A percentile compares a stretch with the other conserved stretches of the same genome.
These are phyloP conservation scores for Xerophyta viscosa DNA, from an alignment of 106 monocot genomes.

Conservation along the genomic window DNA sequence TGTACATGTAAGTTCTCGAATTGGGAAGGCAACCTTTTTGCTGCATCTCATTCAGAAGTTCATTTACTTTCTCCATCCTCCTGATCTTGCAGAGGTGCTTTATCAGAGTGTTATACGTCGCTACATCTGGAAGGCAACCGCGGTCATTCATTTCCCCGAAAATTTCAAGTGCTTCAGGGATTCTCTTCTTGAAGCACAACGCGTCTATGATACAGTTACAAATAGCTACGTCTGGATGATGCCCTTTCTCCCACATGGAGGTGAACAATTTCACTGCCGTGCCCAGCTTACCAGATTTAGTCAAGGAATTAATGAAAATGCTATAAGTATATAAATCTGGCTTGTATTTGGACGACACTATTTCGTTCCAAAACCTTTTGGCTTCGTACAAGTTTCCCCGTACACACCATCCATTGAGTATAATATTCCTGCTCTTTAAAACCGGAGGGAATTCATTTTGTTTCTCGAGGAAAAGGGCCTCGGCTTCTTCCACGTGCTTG, in stretches of 20 bases:
- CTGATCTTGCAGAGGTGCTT: constrained; percentile 73
- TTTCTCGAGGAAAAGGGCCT: constrained; percentile 62
- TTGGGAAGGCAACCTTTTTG: constrained; percentile 46
- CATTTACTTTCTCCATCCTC: constrained; percentile 65
- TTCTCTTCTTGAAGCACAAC: constrained; percentile 78
- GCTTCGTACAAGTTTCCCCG: constrained; percentile 60
- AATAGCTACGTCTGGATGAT: constrained; percentile 55
- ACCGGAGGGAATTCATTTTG: constrained; percentile 58
- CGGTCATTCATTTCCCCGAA: constrained; percentile 69
- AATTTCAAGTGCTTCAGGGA: constrained; percentile 71
- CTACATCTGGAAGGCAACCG: constrained; percentile 53
- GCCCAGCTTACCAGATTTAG: constrained; percentile 61
- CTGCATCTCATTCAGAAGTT: constrained; percentile 76
- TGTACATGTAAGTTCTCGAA: constrained; percentile 59
- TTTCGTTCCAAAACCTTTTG: constrained; percentile 86
- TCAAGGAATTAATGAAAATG: constrained; percentile 65
- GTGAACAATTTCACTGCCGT: constrained; percentile 57
- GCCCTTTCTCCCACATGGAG: constrained; percentile 62
- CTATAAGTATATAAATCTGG: constrained; percentile 76
- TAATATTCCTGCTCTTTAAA: constrained; percentile 75
- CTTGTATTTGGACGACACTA: constrained; percentile 54
- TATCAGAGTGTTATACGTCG: constrained; percentile 81
- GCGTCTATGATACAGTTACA: constrained; percentile 81
- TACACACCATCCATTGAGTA: constrained; percentile 90
- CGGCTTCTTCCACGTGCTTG: constrained; percentile 92